These are phyloP conservation scores for Thelonectria discophora DNA, from an alignment of 2,329 filamentous ascomycete genomes.

Conservation along the genomic window DNA sequence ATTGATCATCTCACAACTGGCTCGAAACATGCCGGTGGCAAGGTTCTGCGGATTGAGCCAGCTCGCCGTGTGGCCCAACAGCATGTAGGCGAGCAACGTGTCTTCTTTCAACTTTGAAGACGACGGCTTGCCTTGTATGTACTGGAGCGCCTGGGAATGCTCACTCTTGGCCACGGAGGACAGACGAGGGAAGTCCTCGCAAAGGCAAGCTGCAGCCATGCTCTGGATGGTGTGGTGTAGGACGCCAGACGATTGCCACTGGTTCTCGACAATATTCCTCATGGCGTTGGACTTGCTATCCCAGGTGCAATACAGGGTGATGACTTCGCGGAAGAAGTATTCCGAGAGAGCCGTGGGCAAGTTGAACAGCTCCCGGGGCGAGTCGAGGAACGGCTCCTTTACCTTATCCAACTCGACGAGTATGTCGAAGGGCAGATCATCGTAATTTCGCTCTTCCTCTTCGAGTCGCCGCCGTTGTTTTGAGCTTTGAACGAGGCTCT, in stretches of 20 bases:
- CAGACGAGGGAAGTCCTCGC: conserved; percentile 33
- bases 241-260: conserved; percentile 31
- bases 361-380: conserved; percentile 21
- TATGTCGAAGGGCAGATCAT: neutral
- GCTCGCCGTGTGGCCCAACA: conserved; percentile 34
- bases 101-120: conserved; percentile 2
- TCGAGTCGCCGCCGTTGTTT: neutral
- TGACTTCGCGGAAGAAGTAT: conserved; percentile 37
- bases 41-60: conserved; percentile 36
- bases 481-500: neutral
- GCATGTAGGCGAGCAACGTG: conserved; percentile 18
- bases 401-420: neutral
- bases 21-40: conserved; percentile 28
- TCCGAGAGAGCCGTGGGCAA: conserved; percentile 27
- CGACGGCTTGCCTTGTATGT: neutral
- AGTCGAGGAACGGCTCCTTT: neutral
- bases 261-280: conserved; percentile 33
- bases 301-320: conserved; percentile 35
- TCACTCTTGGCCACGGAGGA: conserved; percentile 16
- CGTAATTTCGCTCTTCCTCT: neutral
- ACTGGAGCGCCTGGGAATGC: conserved; percentile 23
- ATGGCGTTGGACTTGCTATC: conserved; percentile 35
- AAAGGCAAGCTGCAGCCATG: conserved; percentile 37
- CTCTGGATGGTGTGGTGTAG: conserved; percentile 38
- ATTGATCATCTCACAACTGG: conserved; percentile 19